Conservation (phyloP, 768 basidiomycete species). For the Mrakia gelida region DNA sequence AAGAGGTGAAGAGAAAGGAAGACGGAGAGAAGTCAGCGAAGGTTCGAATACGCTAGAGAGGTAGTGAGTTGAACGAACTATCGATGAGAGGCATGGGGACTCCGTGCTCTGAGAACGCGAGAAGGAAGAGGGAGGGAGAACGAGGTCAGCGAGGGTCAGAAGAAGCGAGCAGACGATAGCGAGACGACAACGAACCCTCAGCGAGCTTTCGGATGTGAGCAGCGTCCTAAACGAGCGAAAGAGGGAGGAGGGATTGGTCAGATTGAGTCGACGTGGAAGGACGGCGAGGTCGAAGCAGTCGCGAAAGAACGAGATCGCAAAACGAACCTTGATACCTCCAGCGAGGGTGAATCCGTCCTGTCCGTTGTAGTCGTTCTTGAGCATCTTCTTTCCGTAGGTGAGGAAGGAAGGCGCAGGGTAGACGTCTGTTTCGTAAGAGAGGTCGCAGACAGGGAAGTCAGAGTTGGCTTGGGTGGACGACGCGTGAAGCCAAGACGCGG, state of each 20-base stretch:
- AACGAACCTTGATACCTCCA: slow-evolving; percentile 74
- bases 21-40: neutral
- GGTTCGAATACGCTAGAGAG: neutral
- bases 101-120: slow-evolving; percentile 28
- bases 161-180: neutral
- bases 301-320: slow-evolving; percentile 48
- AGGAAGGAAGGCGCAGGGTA: slow-evolving; percentile 62
- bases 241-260: neutral
- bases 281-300: slow-evolving; percentile 49
- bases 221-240: neutral
- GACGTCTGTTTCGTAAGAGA: slow-evolving; percentile 51
- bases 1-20: neutral
- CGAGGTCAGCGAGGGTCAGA: neutral
- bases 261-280: slow-evolving; percentile 21
- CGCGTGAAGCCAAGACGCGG: neutral
- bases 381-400: slow-evolving; percentile 54
- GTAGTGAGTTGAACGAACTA: neutral
- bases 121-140: neutral
- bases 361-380: slow-evolving; percentile 63
- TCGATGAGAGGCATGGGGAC: slow-evolving; percentile 45
- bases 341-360: slow-evolving; percentile 70
- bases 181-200: slow-evolving; percentile 41
- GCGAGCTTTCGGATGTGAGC: slow-evolving; percentile 61
- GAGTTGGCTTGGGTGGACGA: too few relatives aligned
- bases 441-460: slow-evolving; percentile 32